Percentiles rank a stretch among this genome's conserved stretches.
phyloP scores from a whole-genome alignment of 163 green algal species.

The Scenedesmus sp. region DNA sequence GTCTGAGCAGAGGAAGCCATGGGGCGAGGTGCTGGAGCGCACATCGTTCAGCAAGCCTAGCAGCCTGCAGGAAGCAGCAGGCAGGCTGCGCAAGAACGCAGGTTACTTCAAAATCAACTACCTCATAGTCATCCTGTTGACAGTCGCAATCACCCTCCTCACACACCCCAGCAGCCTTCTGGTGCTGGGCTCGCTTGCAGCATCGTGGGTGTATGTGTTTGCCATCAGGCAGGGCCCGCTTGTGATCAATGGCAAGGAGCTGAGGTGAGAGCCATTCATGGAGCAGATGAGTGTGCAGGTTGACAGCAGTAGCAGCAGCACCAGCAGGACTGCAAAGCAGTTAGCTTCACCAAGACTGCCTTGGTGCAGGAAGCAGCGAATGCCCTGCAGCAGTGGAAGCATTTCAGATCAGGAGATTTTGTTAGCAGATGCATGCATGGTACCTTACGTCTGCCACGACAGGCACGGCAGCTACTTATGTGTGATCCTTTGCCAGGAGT shows the following conservation, averaged over 20 bases:
- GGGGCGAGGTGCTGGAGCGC: slow-evolving; percentile 86
- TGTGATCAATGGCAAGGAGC: slow-evolving; percentile 79
- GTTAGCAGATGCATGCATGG: neutral
- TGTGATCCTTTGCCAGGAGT: neutral
- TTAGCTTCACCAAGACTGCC: neutral
- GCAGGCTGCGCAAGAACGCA: slow-evolving; percentile 86
- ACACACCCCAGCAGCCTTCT: slow-evolving; percentile 82
- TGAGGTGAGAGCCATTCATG: slow-evolving; percentile 68
- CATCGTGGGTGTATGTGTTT: slow-evolving; percentile 88
- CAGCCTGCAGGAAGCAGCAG: slow-evolving; percentile 78
- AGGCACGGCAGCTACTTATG: neutral
- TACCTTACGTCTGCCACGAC: too few species aligned
- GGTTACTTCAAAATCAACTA: slow-evolving; percentile 95
- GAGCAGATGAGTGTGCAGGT: neutral
- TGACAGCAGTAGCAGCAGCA: slow-evolving; percentile 20
- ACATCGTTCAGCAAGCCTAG: slow-evolving; percentile 82
- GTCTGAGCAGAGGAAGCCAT: slow-evolving; percentile 84
- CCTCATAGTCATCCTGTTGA: slow-evolving; percentile 80
- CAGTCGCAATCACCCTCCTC: slow-evolving; percentile 75
- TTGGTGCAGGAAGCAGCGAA: neutral
- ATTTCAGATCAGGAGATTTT: neutral
- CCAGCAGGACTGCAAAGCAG: neutral
- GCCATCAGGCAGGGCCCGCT: slow-evolving; percentile 80
- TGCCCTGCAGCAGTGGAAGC: neutral
- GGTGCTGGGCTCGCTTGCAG: slow-evolving; percentile 77